A percentile compares a stretch with the other conserved stretches of the same genome.
Conservation (phyloP, 2,329 filamentous ascomycete genomes). For the Hortaea werneckii region DNA sequence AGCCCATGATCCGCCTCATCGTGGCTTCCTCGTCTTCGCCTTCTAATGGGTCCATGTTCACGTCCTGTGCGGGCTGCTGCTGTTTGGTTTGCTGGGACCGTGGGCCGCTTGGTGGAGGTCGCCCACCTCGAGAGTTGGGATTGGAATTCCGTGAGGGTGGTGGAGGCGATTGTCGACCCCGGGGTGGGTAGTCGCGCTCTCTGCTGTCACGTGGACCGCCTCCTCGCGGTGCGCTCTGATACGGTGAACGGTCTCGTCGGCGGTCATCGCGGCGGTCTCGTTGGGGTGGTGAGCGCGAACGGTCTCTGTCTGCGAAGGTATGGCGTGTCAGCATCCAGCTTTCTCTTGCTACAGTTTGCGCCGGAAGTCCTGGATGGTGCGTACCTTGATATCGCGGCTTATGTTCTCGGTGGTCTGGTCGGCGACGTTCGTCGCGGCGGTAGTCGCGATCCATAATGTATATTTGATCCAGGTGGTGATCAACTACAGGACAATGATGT, state of each 20-base stretch:
- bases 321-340: constrained; percentile 6
- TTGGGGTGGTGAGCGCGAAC: constrained; percentile 22
- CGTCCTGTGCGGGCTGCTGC: constrained; percentile 1
- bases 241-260: constrained; percentile 19
- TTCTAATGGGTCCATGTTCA: constrained; percentile 17
- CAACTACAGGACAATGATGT: no score
- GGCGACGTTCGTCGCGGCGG: constrained; percentile 13
- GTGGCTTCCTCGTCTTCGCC: constrained; percentile 54
- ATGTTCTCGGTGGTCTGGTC: constrained; percentile 17
- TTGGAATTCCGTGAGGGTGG: neutral
- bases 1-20: constrained; percentile 85
- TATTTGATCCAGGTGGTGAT: neutral
- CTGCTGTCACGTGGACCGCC: constrained; percentile 3
- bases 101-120: neutral
- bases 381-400: constrained; percentile 17
- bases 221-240: constrained; percentile 6
- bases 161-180: constrained; percentile 3
- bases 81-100: neutral
- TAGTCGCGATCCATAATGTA: constrained; percentile 18
- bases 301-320: constrained; percentile 14
- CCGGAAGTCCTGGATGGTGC: neutral
- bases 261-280: constrained; percentile 21
- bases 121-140: neutral
- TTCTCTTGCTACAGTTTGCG: no score
- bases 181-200: constrained; percentile 11